Base-by-base conservation (phyloP, 139 green algal species). In the Chlamydomonas schloesseri region DNA sequence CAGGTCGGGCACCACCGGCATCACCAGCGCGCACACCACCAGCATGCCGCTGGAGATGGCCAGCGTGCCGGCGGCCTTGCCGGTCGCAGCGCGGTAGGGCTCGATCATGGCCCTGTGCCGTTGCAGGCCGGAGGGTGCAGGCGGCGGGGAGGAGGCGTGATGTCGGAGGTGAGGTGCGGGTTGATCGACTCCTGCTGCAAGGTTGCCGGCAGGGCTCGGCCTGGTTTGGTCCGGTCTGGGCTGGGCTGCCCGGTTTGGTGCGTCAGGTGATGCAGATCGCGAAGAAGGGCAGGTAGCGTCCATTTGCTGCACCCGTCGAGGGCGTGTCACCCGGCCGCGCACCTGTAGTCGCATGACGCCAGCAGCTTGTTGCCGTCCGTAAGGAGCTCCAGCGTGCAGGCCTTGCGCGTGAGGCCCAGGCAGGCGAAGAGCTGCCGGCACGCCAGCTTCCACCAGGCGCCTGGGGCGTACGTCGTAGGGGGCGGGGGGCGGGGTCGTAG, bases 1-100 rank as follows among this genome's bases (percentile, higher is more conserved):
- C 13, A 85, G 79, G 21, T 85, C 31, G 4, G 79, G 79, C 23
- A 84, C 79, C 65, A 85, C 67, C 23, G 79, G 65, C 33, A 69
- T 36, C 31, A 67, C 79, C 37, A 85, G 31, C 0, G 79, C 65
- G 28, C 79, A 70, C 23, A 31, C 47, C 15, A 85, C n/a, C 67
- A 85, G 64, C 65, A 76, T 77, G 31, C 67, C 67, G 47, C 79
- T 68, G 6, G 79, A 69, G 23, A 69, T 3, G 9, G 47, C 65
- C 33, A 85, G 47, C 23, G 29, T 53, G 1, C 23, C 23, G 2
- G 65, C 23, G 8, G 79, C 65, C 4, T 67, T 11, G 11, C 67
- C 67, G 3, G 67, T 67, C 1, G 67, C 79, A 2, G 24, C 24
- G 1, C 57, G 20, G 8, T 34, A 57, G 6, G 79, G 65, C 8